Evolutionary conservation across 176 grass and related monocot species (phyloP).

Genomic region (Oryza australiensis): DNA sequence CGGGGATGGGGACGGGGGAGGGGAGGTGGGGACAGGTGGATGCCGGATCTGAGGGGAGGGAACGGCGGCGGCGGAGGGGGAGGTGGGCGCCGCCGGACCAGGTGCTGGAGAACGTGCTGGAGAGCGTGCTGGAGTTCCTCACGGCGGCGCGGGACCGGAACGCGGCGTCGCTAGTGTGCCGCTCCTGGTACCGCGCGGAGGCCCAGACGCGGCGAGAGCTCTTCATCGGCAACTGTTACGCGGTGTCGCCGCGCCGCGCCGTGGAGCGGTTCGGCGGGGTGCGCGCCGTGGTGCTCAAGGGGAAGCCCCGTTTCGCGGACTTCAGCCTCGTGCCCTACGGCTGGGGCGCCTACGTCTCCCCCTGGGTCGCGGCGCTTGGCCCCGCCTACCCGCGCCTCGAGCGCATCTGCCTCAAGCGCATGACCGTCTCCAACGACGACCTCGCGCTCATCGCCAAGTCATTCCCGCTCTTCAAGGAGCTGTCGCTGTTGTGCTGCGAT

Average conservation of each 20-base stretch:
- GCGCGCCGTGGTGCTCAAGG: constrained; percentile 80
- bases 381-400: constrained; percentile 66
- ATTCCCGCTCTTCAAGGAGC: constrained; percentile 70
- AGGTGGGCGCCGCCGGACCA: constrained; percentile 74
- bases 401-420: constrained; percentile 90
- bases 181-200: constrained; percentile 85
- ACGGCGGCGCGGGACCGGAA: constrained; percentile 69
- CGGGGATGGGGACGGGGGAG: constrained; percentile 22
- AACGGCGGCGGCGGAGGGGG: constrained; percentile 26
- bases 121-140: constrained; percentile 86
- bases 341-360: constrained; percentile 72
- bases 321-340: constrained; percentile 73
- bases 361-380: constrained; percentile 60
- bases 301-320: constrained; percentile 89
- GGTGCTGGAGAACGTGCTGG: constrained; percentile 89
- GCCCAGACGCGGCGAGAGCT: constrained; percentile 80
- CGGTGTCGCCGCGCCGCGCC: constrained; percentile 66
- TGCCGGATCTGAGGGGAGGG: constrained; percentile 63
- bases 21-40: constrained; percentile 41
- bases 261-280: constrained; percentile 67
- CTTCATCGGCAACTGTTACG: constrained; percentile 98
- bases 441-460: constrained; percentile 58
- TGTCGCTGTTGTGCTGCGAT: constrained; percentile 87
- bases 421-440: constrained; percentile 76
- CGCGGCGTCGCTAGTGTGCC: constrained; percentile 84